Evolutionary conservation across 208 protist genomes (phyloP).

Genomic region (Trypanosoma melophagium): DNA sequence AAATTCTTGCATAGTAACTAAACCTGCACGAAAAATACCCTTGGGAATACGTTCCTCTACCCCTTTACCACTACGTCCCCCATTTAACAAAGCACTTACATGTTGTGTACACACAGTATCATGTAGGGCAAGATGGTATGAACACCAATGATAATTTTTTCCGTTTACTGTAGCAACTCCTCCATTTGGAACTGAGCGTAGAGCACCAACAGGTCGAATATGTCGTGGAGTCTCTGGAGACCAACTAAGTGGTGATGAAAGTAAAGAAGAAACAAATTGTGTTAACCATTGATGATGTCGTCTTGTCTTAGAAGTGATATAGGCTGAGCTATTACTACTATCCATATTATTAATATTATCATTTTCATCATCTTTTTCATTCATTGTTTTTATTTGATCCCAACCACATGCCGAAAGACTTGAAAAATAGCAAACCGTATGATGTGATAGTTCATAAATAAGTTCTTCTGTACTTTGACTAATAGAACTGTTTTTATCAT

Average conservation of each 20-base stretch:
- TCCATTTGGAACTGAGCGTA: constrained; percentile 4
- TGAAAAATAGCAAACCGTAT: constrained; percentile 66
- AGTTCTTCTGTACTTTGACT: constrained; percentile 18
- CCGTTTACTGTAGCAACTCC: constrained; percentile 2
- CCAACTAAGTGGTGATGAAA: constrained; percentile 78
- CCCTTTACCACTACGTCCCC: constrained; percentile 47
- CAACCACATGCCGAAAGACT: constrained; percentile 70
- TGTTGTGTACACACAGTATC: constrained; percentile 84
- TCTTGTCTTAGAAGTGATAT: too few relatives aligned
- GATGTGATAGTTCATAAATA: constrained; percentile 66
- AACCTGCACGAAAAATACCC: constrained; percentile 60
- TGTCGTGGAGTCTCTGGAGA: constrained; percentile 59
- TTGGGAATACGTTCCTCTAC: constrained; percentile 53
- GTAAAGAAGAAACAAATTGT: constrained; percentile 81
- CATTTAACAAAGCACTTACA: constrained; percentile 61
- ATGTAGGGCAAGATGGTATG: constrained; percentile 72
- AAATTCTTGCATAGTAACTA: constrained; percentile 51
- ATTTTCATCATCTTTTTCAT: not conserved
- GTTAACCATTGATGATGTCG: constrained; percentile 58
- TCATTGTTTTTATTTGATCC: not conserved
- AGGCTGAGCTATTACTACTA: too few relatives aligned
- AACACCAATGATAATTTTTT: constrained; percentile 50
- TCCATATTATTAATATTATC: too few relatives aligned
- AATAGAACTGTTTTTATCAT: constrained; percentile 16
- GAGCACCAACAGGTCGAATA: constrained; percentile 52